Evolutionary conservation across 176 grass and related monocot genomes (phyloP).

Genomic region (Lolium rigidum): DNA sequence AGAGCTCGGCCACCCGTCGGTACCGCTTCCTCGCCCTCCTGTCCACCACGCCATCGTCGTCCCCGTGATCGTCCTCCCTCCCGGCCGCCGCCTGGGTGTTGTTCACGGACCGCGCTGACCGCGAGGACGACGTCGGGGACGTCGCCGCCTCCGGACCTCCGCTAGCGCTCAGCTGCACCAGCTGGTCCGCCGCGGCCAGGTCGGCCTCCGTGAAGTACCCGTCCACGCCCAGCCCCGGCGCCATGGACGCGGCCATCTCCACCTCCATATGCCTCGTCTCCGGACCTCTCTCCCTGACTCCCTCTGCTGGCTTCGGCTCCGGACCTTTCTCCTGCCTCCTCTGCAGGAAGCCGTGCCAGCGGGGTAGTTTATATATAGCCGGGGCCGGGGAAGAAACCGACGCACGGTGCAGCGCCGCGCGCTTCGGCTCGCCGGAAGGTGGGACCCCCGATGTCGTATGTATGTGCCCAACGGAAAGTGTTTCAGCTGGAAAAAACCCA

Average conservation of each 20-base stretch:
- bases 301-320: not conserved
- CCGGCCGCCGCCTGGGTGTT: not conserved
- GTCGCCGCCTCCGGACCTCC: not conserved
- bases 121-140: slow-evolving; percentile 2
- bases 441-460: not conserved
- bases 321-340: not conserved
- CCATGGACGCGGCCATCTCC: not conserved
- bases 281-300: too few species aligned
- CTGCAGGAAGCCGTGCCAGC: not conserved
- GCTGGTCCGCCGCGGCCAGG: slow-evolving; percentile 49
- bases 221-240: not conserved
- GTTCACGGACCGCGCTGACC: slow-evolving; percentile 31
- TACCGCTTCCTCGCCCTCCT: slow-evolving; percentile 41
- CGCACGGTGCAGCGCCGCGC: not conserved
- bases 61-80: too few species aligned
- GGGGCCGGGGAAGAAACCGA: not conserved
- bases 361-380: not conserved
- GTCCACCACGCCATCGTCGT: not conserved
- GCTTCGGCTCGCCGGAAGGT: not conserved
- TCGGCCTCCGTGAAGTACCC: slow-evolving; percentile 56
- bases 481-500: too few species aligned
- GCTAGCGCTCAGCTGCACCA: slow-evolving; percentile 55
- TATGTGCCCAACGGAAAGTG: not conserved
- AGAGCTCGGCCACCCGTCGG: slow-evolving; percentile 38
- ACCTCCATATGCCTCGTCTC: not conserved